Evolutionary conservation across 495 filamentous ascomycete species (phyloP).

Genomic region (Podospora conica): DNA sequence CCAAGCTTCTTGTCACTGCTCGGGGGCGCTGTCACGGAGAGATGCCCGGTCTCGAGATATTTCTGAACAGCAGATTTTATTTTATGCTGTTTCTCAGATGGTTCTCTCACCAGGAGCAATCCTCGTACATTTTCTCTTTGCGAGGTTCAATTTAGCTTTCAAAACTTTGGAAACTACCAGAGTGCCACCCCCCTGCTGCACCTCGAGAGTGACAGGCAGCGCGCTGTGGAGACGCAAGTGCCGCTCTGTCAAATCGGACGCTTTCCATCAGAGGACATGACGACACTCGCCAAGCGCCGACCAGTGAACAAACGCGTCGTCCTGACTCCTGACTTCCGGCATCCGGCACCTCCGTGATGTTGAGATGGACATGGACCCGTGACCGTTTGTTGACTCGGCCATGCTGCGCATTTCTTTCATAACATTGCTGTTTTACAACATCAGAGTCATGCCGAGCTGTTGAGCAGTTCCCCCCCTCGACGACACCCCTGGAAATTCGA

Average conservation of each 20-base stretch:
- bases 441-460: neutral
- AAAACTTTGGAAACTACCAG: neutral
- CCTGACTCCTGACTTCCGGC: no score
- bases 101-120: no score
- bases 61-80: no score
- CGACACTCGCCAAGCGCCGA: constrained; percentile 8
- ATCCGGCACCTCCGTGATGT: neutral
- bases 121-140: neutral
- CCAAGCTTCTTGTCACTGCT: neutral
- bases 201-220: neutral
- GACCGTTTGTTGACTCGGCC: neutral
- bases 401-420: neutral
- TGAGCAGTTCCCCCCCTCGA: neutral
- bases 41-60: no score
- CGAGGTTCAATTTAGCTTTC: neutral
- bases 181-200: neutral
- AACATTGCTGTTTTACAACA: no score
- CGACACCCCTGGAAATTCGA: neutral
- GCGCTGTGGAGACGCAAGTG: neutral
- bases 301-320: neutral
- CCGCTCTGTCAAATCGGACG: constrained; percentile 14
- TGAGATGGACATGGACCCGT: neutral
- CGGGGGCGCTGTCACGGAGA: neutral
- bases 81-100: no score
- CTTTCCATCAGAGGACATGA: constrained; percentile 3